Evolutionary conservation across 2,329 filamentous ascomycete genomes (phyloP).

Genomic region (Cordyceps tenuipes): DNA sequence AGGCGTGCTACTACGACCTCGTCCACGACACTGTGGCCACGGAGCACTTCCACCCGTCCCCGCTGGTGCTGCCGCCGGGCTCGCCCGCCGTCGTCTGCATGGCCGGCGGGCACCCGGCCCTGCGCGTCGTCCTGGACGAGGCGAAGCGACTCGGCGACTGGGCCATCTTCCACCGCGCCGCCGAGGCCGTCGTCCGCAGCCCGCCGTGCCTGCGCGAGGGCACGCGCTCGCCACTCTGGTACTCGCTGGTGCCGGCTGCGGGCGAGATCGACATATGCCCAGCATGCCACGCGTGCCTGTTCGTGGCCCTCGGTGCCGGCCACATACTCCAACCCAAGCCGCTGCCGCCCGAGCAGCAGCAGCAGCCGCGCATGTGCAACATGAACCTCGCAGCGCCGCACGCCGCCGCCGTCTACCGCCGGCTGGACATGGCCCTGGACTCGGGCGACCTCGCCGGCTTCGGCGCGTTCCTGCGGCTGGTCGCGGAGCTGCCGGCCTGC

Average conservation of each 20-base stretch:
- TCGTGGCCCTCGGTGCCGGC: neutral
- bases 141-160: neutral
- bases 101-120: neutral
- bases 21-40: neutral
- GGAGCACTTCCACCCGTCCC: neutral
- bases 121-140: neutral
- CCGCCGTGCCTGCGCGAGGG: neutral
- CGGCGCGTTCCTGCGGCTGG: neutral
- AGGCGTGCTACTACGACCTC: constrained; percentile 6
- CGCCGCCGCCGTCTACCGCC: neutral
- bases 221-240: neutral
- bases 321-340: neutral
- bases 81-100: neutral
- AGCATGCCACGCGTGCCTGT: neutral
- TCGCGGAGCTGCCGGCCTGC: neutral
- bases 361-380: neutral
- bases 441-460: neutral
- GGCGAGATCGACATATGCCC: constrained; percentile 1
- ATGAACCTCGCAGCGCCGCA: constrained; percentile 1
- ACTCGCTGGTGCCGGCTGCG: neutral
- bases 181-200: neutral
- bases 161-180: neutral
- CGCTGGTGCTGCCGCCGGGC: neutral
- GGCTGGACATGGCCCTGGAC: neutral
- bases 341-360: neutral